phyloP scores from a whole-genome alignment of 2,329 filamentous ascomycete species.

The Sphaerulina populicola region DNA sequence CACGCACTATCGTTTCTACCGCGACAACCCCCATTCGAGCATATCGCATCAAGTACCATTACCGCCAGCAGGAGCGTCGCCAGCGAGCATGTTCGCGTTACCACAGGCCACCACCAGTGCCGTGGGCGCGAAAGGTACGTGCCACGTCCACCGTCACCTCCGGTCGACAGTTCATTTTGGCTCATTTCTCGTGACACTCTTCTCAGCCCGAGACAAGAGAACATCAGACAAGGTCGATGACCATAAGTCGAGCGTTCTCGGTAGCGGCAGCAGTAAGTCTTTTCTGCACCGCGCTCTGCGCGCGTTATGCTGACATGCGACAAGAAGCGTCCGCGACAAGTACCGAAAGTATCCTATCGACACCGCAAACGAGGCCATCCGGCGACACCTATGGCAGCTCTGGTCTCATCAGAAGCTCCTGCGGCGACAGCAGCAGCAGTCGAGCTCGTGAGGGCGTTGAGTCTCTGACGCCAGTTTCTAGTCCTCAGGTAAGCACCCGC shows the following conservation, averaged over 20 bases:
- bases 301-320: not conserved
- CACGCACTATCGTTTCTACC: not conserved
- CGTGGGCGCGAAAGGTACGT: slow-evolving; percentile 1
- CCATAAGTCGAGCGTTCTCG: not conserved
- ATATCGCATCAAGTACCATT: not conserved
- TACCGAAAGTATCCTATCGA: not conserved
- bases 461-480: not conserved
- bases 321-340: not conserved
- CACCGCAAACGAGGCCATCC: not conserved
- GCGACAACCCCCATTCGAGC: not conserved
- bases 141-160: slow-evolving; percentile 1
- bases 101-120: slow-evolving; percentile 10
- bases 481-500: not conserved
- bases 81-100: slow-evolving; percentile 12
- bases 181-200: not conserved
- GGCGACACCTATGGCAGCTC: slow-evolving; percentile 3
- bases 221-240: not conserved
- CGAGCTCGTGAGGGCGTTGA: not conserved
- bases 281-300: not conserved
- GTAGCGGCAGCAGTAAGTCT: slow-evolving; percentile 2
- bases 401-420: not conserved
- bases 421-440: not conserved
- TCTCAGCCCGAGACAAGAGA: not conserved
- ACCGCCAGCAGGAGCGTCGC: not conserved
- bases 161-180: not conserved